These are phyloP conservation scores for Schizonepeta tenuifolia DNA, from an alignment of 257 asterid genomes.

Conservation along the genomic window DNA sequence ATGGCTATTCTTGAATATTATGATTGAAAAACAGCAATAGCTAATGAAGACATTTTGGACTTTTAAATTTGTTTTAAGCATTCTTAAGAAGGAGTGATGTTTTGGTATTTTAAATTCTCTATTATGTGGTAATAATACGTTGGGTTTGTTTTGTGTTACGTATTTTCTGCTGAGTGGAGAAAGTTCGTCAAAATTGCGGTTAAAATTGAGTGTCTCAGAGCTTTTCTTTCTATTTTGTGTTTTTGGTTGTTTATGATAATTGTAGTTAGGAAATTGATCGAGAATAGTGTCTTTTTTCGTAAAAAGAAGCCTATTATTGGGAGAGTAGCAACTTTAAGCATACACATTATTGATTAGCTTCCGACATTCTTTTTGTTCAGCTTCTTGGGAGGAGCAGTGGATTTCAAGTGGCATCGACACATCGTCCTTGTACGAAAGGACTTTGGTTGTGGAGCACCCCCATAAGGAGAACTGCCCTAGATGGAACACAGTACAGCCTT, in stretches of 20 bases:
- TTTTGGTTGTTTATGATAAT: neutral
- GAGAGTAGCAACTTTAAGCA: constrained; percentile 19
- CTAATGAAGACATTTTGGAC: constrained; percentile 11
- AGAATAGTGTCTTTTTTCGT: constrained; percentile 12
- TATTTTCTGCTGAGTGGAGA: neutral
- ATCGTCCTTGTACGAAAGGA: constrained; percentile 98
- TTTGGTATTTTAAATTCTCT: constrained; percentile 4
- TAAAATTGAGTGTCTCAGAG: neutral
- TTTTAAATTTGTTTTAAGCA: constrained; percentile 10
- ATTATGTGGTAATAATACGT: neutral
- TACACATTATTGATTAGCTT: constrained; percentile 11
- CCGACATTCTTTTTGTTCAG: constrained; percentile 45
- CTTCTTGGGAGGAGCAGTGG: constrained; percentile 99
- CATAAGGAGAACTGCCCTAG: constrained; percentile 82
- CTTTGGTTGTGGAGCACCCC: constrained; percentile 99
- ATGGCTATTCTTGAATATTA: constrained; percentile 8
- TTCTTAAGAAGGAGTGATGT: constrained; percentile 11
- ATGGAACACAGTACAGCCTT: constrained; percentile 95
- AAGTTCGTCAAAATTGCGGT: neutral
- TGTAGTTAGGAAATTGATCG: neutral
- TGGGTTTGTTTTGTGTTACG: neutral
- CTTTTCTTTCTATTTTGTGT: neutral
- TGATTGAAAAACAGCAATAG: neutral
- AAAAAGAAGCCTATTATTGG: neutral
- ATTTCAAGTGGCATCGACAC: constrained; percentile 97